Conservation (phyloP, 495 filamentous ascomycete genomes). For the Trichocladium uniseriatum region DNA sequence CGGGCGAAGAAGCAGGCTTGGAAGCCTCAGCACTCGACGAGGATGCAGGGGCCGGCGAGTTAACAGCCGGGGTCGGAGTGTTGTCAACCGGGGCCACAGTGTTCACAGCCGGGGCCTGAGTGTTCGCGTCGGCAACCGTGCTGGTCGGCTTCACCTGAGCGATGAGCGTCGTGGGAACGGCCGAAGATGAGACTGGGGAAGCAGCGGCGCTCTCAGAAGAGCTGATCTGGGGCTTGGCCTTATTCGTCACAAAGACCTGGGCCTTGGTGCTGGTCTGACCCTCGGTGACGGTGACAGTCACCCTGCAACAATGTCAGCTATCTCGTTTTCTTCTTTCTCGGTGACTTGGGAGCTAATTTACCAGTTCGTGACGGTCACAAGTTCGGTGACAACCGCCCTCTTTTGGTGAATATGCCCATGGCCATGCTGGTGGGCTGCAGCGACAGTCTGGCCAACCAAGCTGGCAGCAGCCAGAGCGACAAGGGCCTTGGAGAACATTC, state of each 20-base stretch:
- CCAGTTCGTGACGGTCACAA: slow-evolving; percentile 27
- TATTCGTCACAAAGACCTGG: slow-evolving; percentile 11
- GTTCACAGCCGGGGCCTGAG: background rate
- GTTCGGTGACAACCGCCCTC: slow-evolving; percentile 23
- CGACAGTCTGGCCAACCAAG: slow-evolving; percentile 23
- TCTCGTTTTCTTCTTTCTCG: no score
- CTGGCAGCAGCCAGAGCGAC: slow-evolving; percentile 21
- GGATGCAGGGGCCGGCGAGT: background rate
- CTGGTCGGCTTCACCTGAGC: background rate
- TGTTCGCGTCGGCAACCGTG: background rate
- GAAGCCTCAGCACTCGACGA: background rate
- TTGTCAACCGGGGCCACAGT: background rate
- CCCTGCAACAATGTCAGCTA: no score
- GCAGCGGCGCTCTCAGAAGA: slow-evolving; percentile 1
- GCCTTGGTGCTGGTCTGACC: slow-evolving; percentile 5
- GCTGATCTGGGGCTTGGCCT: slow-evolving; percentile 2
- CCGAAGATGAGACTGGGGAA: background rate
- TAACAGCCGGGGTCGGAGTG: background rate
- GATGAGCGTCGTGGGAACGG: slow-evolving; percentile 11
- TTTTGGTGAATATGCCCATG: slow-evolving; percentile 23
- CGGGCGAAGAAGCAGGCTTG: background rate
- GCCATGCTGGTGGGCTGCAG: slow-evolving; percentile 12
- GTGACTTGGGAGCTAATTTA: no score
- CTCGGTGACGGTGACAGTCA: slow-evolving; percentile 23
- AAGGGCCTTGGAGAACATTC: slow-evolving; percentile 24